These are phyloP conservation scores for Aspergillus sp. DNA, from an alignment of 2,329 filamentous ascomycete species.

Conservation along the genomic window DNA sequence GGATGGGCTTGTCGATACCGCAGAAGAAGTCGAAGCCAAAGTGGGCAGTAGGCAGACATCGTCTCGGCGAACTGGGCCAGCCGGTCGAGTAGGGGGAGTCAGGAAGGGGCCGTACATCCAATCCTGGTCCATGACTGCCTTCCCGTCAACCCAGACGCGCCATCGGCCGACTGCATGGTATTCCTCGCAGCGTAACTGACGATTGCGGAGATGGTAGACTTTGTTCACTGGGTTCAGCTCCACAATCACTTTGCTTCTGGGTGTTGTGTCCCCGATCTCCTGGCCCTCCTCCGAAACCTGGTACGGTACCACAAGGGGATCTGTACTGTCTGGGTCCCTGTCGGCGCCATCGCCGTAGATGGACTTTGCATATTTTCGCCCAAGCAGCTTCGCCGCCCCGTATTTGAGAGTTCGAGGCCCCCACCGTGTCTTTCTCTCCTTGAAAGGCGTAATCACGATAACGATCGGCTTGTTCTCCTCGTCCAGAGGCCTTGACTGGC, in stretches of 20 bases:
- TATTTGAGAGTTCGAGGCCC: background rate
- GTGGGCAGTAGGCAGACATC: background rate
- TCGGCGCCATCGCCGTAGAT: background rate
- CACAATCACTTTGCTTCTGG: background rate
- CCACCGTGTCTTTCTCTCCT: too few species aligned
- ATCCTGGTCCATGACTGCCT: background rate
- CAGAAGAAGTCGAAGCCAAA: background rate
- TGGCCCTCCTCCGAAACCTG: background rate
- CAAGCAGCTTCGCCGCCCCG: background rate
- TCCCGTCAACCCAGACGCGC: background rate
- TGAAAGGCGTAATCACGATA: background rate
- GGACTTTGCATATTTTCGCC: background rate
- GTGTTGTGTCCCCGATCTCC: background rate
- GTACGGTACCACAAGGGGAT: background rate
- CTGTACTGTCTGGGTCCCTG: too few species aligned
- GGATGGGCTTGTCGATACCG: background rate
- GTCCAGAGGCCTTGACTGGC: too few species aligned
- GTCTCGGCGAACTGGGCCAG: background rate
- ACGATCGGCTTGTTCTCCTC: background rate
- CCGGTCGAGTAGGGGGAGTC: background rate
- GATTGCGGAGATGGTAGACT: background rate
- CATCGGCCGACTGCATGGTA: background rate
- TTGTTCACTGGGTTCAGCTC: background rate
- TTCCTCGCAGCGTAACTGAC: background rate
- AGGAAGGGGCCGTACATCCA: background rate